Percentiles rank a stretch among this genome's conserved stretches.
phyloP scores from a whole-genome alignment of 2,329 filamentous ascomycete genomes.

The Microcera coccophila region DNA sequence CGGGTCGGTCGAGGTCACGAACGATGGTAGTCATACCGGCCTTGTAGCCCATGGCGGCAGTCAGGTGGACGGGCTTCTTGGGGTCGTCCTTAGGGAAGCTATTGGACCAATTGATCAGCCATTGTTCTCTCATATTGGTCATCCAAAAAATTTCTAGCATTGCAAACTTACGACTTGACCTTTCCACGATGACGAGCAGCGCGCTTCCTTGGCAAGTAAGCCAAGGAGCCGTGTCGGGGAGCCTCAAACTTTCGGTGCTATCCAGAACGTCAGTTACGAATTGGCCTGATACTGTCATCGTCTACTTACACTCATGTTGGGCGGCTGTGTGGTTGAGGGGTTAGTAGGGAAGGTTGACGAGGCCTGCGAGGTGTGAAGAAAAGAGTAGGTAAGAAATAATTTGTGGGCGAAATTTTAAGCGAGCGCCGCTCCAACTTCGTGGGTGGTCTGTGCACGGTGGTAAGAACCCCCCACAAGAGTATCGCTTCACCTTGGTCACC shows the following conservation, averaged over 20 bases:
- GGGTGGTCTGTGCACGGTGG: slow-evolving; percentile 22
- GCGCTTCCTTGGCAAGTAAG: slow-evolving; percentile 85
- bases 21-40: slow-evolving; percentile 99
- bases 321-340: slow-evolving; percentile 36
- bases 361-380: slow-evolving; percentile 31
- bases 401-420: slow-evolving; percentile 41
- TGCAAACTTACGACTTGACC: slow-evolving; percentile 86
- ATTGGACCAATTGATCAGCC: slow-evolving; percentile 30
- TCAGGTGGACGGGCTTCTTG: slow-evolving; percentile 99
- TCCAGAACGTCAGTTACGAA: slow-evolving; percentile 15
- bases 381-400: slow-evolving; percentile 31
- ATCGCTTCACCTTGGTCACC: too few relatives aligned
- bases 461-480: too few relatives aligned
- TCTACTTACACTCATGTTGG: slow-evolving; percentile 41
- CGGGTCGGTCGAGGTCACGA: slow-evolving; percentile 97
- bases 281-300: slow-evolving; percentile 28
- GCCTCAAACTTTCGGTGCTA: slow-evolving; percentile 66
- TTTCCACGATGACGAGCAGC: slow-evolving; percentile 91
- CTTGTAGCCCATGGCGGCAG: slow-evolving; percentile 99
- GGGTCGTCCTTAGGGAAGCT: slow-evolving; percentile 99
- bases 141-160: slow-evolving; percentile 6
- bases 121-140: slow-evolving; percentile 8
- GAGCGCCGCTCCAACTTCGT: slow-evolving; percentile 25
- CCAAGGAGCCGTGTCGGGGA: slow-evolving; percentile 91
- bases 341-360: slow-evolving; percentile 36